Percentiles rank a stretch among this genome's conserved stretches.
These are phyloP conservation scores for Melianthus villosus DNA, from an alignment of 441 rosid species.

Conservation along the genomic window DNA sequence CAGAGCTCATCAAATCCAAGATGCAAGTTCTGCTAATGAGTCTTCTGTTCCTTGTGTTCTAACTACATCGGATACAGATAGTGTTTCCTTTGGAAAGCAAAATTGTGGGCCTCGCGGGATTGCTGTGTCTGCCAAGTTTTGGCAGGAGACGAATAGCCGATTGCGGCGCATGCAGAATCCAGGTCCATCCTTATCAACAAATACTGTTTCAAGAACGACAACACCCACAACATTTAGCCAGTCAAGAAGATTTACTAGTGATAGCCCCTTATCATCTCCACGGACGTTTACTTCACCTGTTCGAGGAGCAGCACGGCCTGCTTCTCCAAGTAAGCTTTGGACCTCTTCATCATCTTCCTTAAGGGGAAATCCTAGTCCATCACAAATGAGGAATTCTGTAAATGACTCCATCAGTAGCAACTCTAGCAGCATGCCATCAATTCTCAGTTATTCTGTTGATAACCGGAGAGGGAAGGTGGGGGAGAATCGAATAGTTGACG, in stretches of 20 bases:
- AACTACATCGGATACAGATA: constrained; percentile 42
- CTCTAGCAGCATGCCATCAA: constrained; percentile 32
- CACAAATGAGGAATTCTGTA: constrained; percentile 29
- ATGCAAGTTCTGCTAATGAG: constrained; percentile 21
- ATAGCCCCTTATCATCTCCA: constrained; percentile 24
- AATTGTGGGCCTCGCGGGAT: constrained; percentile 25
- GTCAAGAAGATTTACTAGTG: constrained; percentile 36
- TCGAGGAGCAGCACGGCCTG: constrained; percentile 33
- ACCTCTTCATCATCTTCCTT: constrained; percentile 30
- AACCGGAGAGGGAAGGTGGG: constrained; percentile 49
- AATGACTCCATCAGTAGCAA: constrained; percentile 20
- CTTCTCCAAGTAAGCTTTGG: constrained; percentile 57
- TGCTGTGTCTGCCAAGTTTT: constrained; percentile 41
- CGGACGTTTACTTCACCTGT: constrained; percentile 44
- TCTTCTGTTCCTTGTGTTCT: constrained; percentile 23
- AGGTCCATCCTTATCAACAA: constrained; percentile 30
- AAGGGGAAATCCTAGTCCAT: constrained; percentile 43
- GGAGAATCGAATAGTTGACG: constrained; percentile 41
- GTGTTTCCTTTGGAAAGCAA: constrained; percentile 47
- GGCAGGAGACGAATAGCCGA: constrained; percentile 67
- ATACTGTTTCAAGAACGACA: constrained; percentile 28
- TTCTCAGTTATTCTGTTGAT: constrained; percentile 56
- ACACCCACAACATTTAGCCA: constrained; percentile 30
- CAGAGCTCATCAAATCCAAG: constrained; percentile 18
- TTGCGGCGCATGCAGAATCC: constrained; percentile 56